Evolutionary conservation across 495 filamentous ascomycete genomes (phyloP), one percentile per base, ranked within the genome.

Genomic region (Podospora bellae-mahoneyi): DNA sequence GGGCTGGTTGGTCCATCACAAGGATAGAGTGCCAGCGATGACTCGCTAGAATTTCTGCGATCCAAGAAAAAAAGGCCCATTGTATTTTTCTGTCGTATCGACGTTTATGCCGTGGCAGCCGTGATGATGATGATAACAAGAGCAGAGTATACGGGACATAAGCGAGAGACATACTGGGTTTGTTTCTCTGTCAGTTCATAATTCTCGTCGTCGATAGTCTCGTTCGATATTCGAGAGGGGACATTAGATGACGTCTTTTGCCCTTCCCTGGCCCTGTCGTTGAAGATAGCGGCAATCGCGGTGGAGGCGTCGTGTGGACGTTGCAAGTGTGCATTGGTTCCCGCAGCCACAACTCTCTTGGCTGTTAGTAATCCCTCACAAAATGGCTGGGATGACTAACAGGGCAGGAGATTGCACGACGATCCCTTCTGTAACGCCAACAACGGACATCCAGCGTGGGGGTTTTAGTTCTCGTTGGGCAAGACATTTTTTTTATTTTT

Each of bases 21-120:
- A 19, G 26, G 15, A 20, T 10, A 44, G 34, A 26, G 48, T 59
- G 55, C 26, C 55, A 62, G 66, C 55, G 66, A 67, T 67, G 66
- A 59, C 65, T 66, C 34, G 34, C 59, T 58, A 58, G 9, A 56
- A 7, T 5, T 58, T 58, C 18, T 58, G 2, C 55, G 55, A 19
- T 58, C 55, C n/a, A 16, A 48, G 39, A 48, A 48, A 48, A 48
- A 32, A 5, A 7, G 30, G 20, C 20, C 39, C 9, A 13, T 48
- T 48, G 9, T 48, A 10, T 48, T 13, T 48, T 39, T 4, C 15
- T 9, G 9, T 58, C 18, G n/a, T 58, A 20, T 58, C 15, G 23
- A 58, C 55, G 0, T 20, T 58, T 26, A 58, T 58, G 55, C 55
- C 55, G 55, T 20, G 18, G 39, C 9, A 48, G 39, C 39, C 39